Base-by-base conservation (phyloP, 2,329 filamentous ascomycete genomes). In the Sporothrix dimorphospora region DNA sequence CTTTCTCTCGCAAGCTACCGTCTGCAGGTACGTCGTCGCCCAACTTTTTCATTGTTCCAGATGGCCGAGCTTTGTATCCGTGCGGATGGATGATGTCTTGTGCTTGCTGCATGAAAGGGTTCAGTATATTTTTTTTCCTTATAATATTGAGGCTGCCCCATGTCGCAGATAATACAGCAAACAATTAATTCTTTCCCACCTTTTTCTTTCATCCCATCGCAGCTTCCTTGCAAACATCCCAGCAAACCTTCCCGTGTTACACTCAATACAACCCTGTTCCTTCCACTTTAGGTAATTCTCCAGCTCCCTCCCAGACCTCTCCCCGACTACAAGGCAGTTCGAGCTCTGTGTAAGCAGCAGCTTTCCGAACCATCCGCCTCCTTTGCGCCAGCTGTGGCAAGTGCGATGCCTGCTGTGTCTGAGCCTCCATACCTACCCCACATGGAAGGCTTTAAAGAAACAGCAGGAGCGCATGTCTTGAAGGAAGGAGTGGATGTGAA, bases 291-390 rank as follows among this genome's bases (percentile, higher is more conserved):
- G 66, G 71, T 55, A 61, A 63, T 16, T 61, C 45, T 14, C 53
- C 42, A 47, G 57, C 34, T 59, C 30, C 66, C 42, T n/a, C 45
- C 42, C 42, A n/a, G 1, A 21, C 6, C 24, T 19, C 12, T 7
- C n/a, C 69, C 38, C 45, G 8, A n/a, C 5, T 27, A 61, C 30
- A 24, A 59, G 27, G 38, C 51, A 57, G 21, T 24, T n/a, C 38
- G 42, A 59, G 66, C 38, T 66, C 66, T 63, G 30, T 70, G 71
- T 72, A 42, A 72, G 67, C 68, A 21, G 71, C 66, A 51, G 65
- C 71, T 66, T 72, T 53, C 71, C 71, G 67, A 14, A 19, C 27
- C 19, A 69, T 72, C 71, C 71, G 71, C 30, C 27, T 49, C 27
- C 45, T 71, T 19, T 51, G 12, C 57, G 34, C 57, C 16, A 40